phyloP scores from a whole-genome alignment of 2,329 filamentous ascomycete species.

The Podosphaera aphanis region DNA sequence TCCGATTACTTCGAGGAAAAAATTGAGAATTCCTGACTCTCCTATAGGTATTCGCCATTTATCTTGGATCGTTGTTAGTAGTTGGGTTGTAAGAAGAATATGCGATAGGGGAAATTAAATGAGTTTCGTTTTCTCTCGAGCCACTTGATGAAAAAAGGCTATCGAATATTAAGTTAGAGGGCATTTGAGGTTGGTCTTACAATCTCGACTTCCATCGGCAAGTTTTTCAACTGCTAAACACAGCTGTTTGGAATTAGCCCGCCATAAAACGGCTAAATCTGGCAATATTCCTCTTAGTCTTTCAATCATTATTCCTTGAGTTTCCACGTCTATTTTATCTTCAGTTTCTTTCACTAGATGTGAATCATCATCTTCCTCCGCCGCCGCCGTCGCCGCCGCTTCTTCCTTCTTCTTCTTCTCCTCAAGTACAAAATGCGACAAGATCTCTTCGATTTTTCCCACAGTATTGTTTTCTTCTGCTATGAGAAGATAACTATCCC shows the following conservation, averaged over 20 bases:
- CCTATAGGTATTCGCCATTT: slow-evolving; percentile 33
- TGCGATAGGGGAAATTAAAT: background rate
- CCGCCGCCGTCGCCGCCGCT: too few relatives aligned
- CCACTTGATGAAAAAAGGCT: background rate
- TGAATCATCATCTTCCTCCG: too few relatives aligned
- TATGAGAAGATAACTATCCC: background rate
- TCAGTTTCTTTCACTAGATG: slow-evolving; percentile 8
- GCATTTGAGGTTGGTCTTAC: slow-evolving; percentile 18
- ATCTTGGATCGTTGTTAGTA: slow-evolving; percentile 17
- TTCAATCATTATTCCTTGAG: slow-evolving; percentile 11
- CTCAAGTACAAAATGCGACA: slow-evolving; percentile 6
- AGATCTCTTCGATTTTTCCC: slow-evolving; percentile 6
- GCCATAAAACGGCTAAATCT: slow-evolving; percentile 18
- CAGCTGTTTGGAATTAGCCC: slow-evolving; percentile 20
- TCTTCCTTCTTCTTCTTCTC: too few relatives aligned
- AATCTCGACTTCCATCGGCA: slow-evolving; percentile 30
- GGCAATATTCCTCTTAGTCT: slow-evolving; percentile 9
- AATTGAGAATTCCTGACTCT: slow-evolving; percentile 31
- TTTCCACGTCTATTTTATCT: slow-evolving; percentile 11
- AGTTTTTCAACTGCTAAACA: slow-evolving; percentile 26
- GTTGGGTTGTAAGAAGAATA: background rate
- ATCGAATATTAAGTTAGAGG: background rate
- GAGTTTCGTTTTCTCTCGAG: background rate
- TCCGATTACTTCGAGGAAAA: slow-evolving; percentile 27
- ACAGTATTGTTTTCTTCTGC: slow-evolving; percentile 3